These are phyloP conservation scores for Penicillium coprophilum DNA, from an alignment of 495 filamentous ascomycete genomes.

Conservation along the genomic window DNA sequence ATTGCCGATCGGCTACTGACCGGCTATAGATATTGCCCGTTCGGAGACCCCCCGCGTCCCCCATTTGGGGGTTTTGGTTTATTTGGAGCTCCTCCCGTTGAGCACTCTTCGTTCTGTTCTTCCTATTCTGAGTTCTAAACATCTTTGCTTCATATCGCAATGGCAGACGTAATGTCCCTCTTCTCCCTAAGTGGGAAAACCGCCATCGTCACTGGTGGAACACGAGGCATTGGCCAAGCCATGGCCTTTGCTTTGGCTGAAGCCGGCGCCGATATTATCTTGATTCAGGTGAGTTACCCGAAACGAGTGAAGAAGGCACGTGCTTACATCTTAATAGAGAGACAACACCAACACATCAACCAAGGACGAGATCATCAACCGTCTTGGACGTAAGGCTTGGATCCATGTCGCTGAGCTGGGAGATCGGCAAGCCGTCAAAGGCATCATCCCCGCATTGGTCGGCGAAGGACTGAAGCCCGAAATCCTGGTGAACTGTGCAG, in stretches of 20 bases:
- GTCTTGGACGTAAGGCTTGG: conserved; percentile 62
- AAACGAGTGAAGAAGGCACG: not conserved
- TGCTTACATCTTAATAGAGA: conserved; percentile 45
- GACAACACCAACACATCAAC: conserved; percentile 65
- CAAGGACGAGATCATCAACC: conserved; percentile 56
- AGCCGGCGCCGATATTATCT: conserved; percentile 77
- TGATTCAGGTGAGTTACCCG: conserved; percentile 47
- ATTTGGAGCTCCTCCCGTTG: not conserved
- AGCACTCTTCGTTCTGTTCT: too few relatives aligned
- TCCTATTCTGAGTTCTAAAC: too few relatives aligned
- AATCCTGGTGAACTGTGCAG: conserved; percentile 83
- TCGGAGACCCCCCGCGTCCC: conserved; percentile 6
- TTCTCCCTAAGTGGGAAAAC: conserved; percentile 58
- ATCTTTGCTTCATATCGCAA: too few relatives aligned
- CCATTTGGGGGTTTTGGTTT: not conserved
- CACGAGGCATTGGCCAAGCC: conserved; percentile 81
- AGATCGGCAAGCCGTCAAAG: conserved; percentile 55
- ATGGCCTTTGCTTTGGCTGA: conserved; percentile 81
- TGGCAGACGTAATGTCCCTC: conserved; percentile 35
- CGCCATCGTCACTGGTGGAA: conserved; percentile 83
- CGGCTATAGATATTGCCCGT: conserved; percentile 9
- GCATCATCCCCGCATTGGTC: conserved; percentile 60
- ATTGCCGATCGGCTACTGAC: conserved; percentile 12
- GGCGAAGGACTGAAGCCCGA: conserved; percentile 58
- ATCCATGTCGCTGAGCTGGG: conserved; percentile 78